Percentiles rank a stretch among this genome's conserved stretches.
Conservation (phyloP, 1,284 basidiomycete genomes). For the Ustilago hordei region DNA sequence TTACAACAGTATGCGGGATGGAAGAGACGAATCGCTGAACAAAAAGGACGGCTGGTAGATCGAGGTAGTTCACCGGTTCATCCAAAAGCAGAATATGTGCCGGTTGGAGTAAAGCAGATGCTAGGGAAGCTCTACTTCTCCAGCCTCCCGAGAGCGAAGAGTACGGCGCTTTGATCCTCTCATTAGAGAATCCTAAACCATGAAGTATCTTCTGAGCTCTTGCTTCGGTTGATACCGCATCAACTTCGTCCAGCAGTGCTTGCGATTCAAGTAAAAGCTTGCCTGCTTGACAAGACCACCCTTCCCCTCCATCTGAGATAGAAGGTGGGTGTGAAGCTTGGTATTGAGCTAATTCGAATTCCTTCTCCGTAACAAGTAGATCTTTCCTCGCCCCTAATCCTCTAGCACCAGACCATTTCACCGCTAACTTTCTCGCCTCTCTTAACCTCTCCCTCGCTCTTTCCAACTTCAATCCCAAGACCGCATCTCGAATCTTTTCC, state of each 20-base stretch:
- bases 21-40: constrained; percentile 74
- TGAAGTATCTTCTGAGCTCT: constrained; percentile 75
- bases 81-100: constrained; percentile 71
- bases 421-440: constrained; percentile 74
- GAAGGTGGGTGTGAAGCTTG: constrained; percentile 19
- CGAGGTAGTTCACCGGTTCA: constrained; percentile 72
- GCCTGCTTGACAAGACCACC: constrained; percentile 63
- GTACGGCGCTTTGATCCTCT: constrained; percentile 73
- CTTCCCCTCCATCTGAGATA: constrained; percentile 37
- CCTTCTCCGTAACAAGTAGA: constrained; percentile 70
- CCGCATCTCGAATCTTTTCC: constrained; percentile 51
- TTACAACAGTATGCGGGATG: constrained; percentile 74
- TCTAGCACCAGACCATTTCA: constrained; percentile 75
- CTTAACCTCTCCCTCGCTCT: constrained; percentile 71
- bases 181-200: constrained; percentile 77
- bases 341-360: constrained; percentile 64
- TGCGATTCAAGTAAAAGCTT: constrained; percentile 69
- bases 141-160: constrained; percentile 78
- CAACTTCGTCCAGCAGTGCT: constrained; percentile 65
- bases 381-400: constrained; percentile 76
- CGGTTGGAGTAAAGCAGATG: constrained; percentile 71
- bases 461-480: constrained; percentile 58
- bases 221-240: constrained; percentile 73
- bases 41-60: constrained; percentile 70
- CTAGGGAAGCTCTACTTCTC: constrained; percentile 75